phyloP scores from a whole-genome alignment of 139 green algal genomes.

The Coelastrella sp. region DNA sequence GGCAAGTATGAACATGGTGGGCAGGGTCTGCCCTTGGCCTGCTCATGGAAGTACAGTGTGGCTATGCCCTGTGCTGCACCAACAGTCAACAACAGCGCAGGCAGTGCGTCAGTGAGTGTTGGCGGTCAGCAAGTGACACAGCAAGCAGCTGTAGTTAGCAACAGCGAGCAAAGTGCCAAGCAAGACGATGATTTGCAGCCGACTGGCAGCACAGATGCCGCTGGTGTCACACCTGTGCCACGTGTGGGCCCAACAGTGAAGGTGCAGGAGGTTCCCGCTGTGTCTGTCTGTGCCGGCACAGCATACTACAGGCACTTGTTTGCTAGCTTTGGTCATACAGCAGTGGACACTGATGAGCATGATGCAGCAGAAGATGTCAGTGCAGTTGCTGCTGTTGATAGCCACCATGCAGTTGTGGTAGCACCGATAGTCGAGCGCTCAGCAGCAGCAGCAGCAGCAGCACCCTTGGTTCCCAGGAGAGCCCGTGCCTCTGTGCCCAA shows the following conservation, averaged over 20 bases:
- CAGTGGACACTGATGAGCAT: background rate
- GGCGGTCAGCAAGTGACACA: background rate
- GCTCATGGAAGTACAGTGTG: slow-evolving; percentile 24
- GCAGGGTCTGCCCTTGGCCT: slow-evolving; percentile 7
- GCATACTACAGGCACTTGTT: slow-evolving; percentile 40
- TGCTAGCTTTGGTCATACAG: slow-evolving; percentile 19
- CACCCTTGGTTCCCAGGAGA: background rate
- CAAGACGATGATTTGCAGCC: too few relatives aligned
- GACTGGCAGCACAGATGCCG: background rate
- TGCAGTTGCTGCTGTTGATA: background rate
- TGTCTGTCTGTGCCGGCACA: slow-evolving; percentile 16
- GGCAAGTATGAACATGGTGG: slow-evolving; percentile 25
- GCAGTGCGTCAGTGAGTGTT: background rate
- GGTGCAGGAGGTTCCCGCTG: background rate
- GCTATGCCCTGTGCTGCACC: background rate
- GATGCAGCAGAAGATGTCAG: slow-evolving; percentile 1
- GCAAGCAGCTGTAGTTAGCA: background rate
- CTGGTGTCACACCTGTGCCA: background rate
- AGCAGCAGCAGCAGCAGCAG: background rate
- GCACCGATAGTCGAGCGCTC: background rate
- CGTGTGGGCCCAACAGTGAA: background rate
- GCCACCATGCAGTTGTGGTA: background rate
- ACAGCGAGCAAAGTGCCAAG: too few relatives aligned
- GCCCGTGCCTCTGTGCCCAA: background rate
- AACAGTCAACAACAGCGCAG: background rate